Evolutionary conservation across 495 filamentous ascomycete genomes (phyloP), one percentile per base, ranked within the genome.

Genomic region (Trypethelium eluteriae): DNA sequence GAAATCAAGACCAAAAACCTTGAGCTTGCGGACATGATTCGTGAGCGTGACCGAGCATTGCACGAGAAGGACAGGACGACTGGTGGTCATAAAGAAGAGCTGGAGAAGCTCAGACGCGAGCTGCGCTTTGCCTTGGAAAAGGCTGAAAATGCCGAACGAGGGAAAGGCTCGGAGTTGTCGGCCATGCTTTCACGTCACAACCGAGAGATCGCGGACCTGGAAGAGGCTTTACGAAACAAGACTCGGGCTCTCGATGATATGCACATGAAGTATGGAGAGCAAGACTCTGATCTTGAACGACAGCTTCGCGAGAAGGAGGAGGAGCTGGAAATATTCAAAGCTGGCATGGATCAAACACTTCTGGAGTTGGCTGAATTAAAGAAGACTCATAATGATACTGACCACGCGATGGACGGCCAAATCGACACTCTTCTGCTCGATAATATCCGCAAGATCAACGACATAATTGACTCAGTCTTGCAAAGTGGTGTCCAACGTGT

Each of bases 1-100:
- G 94, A 98, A 77, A 88, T 98, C 73, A 98, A 98, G 82, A 96
- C 92, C 34, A 98, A 97, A 85, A 98, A 98, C 74, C 81, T 98
- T 18, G 95, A 98, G 77, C 80, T 98, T 53, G 94, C 94, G 62
- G 93, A 98, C 75, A 97, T 98, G 94, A 98, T 98, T 67, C 86
- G 94, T 4, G 94, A 98, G 76, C 83, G 94, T 72, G 94, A 98
- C 75, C 86, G 94, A 70, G 94, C 94, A n/a, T 76, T 96, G 49
- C 91, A 96, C 68, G 95, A 98, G 56, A 86, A 90, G 69, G 94
- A 98, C 73, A 86, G 94, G 61, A 73, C 89, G 34, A 85, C 83
- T 61, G 95, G 94, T 62, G 88, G 85, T 49, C 92, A 95, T 75
- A 91, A 89, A 73, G 94, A 98, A 56, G 94, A 98, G 72, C 70